Evolutionary conservation across 2,329 filamentous ascomycete genomes (phyloP), one percentile per base, ranked within the genome.

Genomic region (Hypomyces rosellus): DNA sequence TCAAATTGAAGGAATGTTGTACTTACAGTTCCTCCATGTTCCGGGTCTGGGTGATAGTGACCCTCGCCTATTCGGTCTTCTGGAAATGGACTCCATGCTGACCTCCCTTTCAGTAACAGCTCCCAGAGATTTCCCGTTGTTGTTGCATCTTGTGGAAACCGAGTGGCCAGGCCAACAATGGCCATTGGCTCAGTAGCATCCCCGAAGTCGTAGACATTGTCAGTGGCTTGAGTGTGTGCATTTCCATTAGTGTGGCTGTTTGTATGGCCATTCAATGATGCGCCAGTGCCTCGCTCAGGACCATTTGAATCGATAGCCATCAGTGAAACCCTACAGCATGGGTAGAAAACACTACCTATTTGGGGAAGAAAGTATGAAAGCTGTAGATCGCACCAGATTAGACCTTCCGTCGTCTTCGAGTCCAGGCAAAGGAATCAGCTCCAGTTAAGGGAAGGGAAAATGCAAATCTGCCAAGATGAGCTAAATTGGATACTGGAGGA

Each of bases 11-110:
- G 25, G 25, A 11, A 30, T 30, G 9, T 30, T 30, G 40, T 9
- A 42, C 40, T 42, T 18, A 42, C 40, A 42, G 48, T 50, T 34
- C 48, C 48, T 18, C 34, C 42, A 37, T 45, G 34, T 15, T 50
- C 48, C 33, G 41, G 41, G 34, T 50, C 42, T 6, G 48, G 42
- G 25, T 50, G 42, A 22, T 37, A 46, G 40, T 50, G 40, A 30
- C 36, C 41, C 15, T 36, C 36, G 3, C 42, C 34, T 20, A 50
- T 44, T 14, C 48, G 34, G n/a, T 50, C 48, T 36, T 50, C 48
- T 45, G 48, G 48, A 34, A 45, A 45, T 9, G 20, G 22, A 45
- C 42, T 45, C 22, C 22, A 45, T 33, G 42, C 42, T 13, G 42
- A 45, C n/a, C 30, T 14, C 18, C 22, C 42, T 25, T 45, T 45